These are phyloP conservation scores for Stropharia rugosoannulata DNA, from an alignment of 768 basidiomycete species.

Conservation along the genomic window DNA sequence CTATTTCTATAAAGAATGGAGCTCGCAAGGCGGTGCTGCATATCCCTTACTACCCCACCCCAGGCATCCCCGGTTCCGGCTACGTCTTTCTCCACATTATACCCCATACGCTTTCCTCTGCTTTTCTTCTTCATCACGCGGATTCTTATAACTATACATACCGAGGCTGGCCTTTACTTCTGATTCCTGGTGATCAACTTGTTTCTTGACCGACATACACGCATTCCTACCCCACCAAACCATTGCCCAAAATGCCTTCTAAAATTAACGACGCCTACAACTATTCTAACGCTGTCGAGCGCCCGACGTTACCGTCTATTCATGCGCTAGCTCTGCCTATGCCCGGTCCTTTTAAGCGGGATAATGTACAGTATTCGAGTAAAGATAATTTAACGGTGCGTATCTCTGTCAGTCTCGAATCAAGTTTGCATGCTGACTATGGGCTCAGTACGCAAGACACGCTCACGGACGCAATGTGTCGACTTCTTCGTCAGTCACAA, in stretches of 20 bases:
- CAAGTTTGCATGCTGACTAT: not conserved
- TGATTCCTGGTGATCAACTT: slow-evolving; percentile 31
- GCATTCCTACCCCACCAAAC: slow-evolving; percentile 4
- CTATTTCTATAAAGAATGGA: slow-evolving; percentile 29
- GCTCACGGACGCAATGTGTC: slow-evolving; percentile 32
- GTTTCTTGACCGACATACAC: slow-evolving; percentile 12
- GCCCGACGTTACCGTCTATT: slow-evolving; percentile 55
- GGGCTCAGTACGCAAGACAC: slow-evolving; percentile 6
- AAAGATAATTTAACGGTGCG: slow-evolving; percentile 16
- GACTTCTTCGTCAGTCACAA: slow-evolving; percentile 19
- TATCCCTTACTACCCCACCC: slow-evolving; percentile 10
- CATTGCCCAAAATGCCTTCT: slow-evolving; percentile 10
- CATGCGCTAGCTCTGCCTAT: slow-evolving; percentile 43
- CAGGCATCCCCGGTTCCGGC: slow-evolving; percentile 10
- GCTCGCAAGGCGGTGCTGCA: not conserved
- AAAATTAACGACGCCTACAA: slow-evolving; percentile 1
- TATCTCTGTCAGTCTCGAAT: not conserved
- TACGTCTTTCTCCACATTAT: slow-evolving; percentile 18
- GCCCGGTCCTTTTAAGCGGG: slow-evolving; percentile 14
- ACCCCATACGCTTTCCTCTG: slow-evolving; percentile 14
- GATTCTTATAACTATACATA: slow-evolving; percentile 20
- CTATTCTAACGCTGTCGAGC: slow-evolving; percentile 16
- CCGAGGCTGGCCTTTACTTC: slow-evolving; percentile 32
- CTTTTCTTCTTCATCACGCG: slow-evolving; percentile 19
- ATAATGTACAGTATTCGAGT: slow-evolving; percentile 19